These are phyloP conservation scores for Aspergillus hancockii DNA, from an alignment of 495 filamentous ascomycete species.

Conservation along the genomic window DNA sequence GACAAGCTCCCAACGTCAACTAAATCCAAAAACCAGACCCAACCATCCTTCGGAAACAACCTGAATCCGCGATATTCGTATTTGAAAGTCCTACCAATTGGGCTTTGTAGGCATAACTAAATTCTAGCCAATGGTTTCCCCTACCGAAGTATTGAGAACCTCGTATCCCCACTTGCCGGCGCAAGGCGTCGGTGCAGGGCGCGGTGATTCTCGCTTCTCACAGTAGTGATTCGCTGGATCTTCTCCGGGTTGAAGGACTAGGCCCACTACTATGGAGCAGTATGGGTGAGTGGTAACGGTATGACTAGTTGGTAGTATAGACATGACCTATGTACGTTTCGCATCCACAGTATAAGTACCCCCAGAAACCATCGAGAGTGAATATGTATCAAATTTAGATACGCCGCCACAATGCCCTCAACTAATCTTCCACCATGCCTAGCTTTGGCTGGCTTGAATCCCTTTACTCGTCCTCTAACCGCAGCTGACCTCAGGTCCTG, in stretches of 20 bases:
- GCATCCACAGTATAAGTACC: too few species aligned
- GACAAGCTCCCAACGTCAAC: too few species aligned
- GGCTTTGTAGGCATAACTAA: too few species aligned
- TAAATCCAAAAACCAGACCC: too few species aligned
- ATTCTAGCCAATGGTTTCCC: too few species aligned
- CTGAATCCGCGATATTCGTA: too few species aligned
- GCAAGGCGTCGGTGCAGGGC: neutral
- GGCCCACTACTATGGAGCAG: neutral
- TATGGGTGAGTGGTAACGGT: neutral
- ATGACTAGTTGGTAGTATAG: neutral
- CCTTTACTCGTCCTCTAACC: slow-evolving; percentile 2
- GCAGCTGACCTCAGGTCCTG: slow-evolving; percentile 25
- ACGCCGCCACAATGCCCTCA: neutral
- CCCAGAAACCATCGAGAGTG: too few species aligned
- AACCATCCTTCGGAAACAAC: too few species aligned
- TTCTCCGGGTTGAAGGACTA: neutral
- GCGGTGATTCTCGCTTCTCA: neutral
- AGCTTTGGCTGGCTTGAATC: neutral
- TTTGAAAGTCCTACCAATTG: too few species aligned
- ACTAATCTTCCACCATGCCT: neutral
- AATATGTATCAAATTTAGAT: neutral
- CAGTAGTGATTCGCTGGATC: neutral
- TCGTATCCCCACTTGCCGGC: neutral
- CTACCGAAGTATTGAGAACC: too few species aligned
- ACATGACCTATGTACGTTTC: too few species aligned